Base-by-base conservation (phyloP, 805 yeast species). In the Schwanniomyces yamadae region DNA sequence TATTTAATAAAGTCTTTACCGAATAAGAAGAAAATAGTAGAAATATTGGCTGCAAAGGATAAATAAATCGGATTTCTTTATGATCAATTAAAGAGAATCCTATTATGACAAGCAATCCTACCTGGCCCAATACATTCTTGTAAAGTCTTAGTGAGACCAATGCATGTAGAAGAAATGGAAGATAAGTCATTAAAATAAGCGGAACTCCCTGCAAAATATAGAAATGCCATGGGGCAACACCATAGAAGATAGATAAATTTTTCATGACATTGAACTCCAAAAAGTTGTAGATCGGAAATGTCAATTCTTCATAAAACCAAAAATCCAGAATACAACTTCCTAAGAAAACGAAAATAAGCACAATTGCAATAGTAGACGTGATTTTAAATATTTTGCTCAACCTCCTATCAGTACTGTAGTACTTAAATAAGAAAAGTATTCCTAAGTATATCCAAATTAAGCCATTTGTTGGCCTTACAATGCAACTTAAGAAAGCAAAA, bases 41-140 rank as follows among this genome's bases (percentile, higher is more conserved):
- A 42, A 88, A 60, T 2, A 87, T 49, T 1, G 99, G 97, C 61
- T 85, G 80, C 34, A 93, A 54, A 2, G 95, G 95, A 48, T 82
- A 88, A 12, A 95, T 69, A 56, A 93, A 93, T 30, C 99, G 72
- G 48, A 89, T 84, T 55, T 93, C 99, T 54, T 93, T 93, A 58
- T 93, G 99, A 8, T 73, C 65, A 13, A 93, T 73, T 2, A 66
- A 34, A 0, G 96, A 84, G 48, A 84, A 87, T 0, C 70, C 64
- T 0, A 60, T 32, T 1, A 84, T 33, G 29, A 82, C 82, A 4
- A 73, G 36, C 0, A 70, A 13, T 0, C 73, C 33, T 41, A 45
- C 56, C 30, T 40, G 46, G 20, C 50, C 59, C 13, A 59, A 40
- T 16, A 49, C 11, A 17, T 48, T 41, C 7, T 40, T 27, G 33